Evolutionary conservation across 306 rosid genomes (phyloP), one percentile per base, ranked within the genome.

Genomic region (Crotalaria pallida): DNA sequence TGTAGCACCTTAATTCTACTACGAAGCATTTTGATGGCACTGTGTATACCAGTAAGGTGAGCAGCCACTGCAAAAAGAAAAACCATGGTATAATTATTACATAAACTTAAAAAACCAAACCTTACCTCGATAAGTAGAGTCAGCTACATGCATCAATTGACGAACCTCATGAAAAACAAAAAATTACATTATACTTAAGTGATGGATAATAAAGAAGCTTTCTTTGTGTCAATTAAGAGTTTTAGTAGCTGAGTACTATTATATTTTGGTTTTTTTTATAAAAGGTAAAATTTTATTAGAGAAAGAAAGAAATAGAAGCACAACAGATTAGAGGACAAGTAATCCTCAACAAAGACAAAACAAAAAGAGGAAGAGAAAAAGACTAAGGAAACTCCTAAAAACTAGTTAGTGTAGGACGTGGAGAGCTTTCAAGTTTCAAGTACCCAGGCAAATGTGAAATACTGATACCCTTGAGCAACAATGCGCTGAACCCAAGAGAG

Each of bases 1-100:
- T 88, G 96, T 55, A 91, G 89, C 80, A 94, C 92, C 83, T 84
- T 86, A 56, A 94, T 81, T 86, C 99, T 85, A 84, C 97, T 88
- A 82, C 89, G 87, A 76, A 94, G 91, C 99, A 94, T 94, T 73
- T 94, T 94, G 83, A 94, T 94, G 81, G 99, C 99, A 80, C 95
- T 87, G 71, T 94, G 99, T 38, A 83, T 88, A 51, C 97, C 95
- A 38, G 96, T 89, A 67, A 94, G 97, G 83, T 94, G 94, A 80
- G 97, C 97, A 71, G 96, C 99, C 92, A 94, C 98, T 94, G 84
- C 76, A 78, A 47, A 41, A 58, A 67, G 36, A 26, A 71, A 65
- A 41, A 6, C 13, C 19, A 48, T 18, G 13, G 44, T 53, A 11
- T 59, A 75, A 61, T 29, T 21, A 49, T 56, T 51, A 21, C 15